phyloP scores from a whole-genome alignment of 768 basidiomycete genomes.

The Hemileccinum impolitum region DNA sequence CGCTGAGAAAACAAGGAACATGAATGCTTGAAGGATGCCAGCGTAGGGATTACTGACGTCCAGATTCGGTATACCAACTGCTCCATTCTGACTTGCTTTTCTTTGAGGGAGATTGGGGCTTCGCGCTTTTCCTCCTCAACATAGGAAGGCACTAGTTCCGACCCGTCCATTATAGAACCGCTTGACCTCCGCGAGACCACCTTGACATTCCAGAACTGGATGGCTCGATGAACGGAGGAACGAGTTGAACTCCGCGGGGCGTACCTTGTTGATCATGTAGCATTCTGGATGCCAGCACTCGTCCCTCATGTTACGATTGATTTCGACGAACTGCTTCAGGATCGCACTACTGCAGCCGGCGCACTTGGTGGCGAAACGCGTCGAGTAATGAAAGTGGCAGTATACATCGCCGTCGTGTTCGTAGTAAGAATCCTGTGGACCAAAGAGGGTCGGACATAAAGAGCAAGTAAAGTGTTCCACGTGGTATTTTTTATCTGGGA shows the following conservation, averaged over 20 bases:
- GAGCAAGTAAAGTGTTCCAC: constrained; percentile 99
- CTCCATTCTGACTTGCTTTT: constrained; percentile 93
- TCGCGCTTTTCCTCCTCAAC: constrained; percentile 79
- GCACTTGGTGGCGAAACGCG: constrained; percentile 97
- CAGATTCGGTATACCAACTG: constrained; percentile 98
- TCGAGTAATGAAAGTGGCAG: constrained; percentile 99
- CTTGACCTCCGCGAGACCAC: constrained; percentile 72
- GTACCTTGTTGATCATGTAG: constrained; percentile 99
- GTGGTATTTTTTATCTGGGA: constrained; percentile 93
- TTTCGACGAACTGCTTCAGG: constrained; percentile 98
- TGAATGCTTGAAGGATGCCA: constrained; percentile 5
- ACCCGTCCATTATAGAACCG: constrained; percentile 53
- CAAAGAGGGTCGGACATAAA: constrained; percentile 92
- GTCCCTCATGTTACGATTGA: constrained; percentile 96
- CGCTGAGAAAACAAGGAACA: constrained; percentile 40
- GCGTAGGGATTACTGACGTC: constrained; percentile 62
- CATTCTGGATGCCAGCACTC: constrained; percentile 99
- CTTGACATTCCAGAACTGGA: constrained; percentile 98
- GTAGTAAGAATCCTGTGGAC: constrained; percentile 98
- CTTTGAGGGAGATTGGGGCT: constrained; percentile 74
- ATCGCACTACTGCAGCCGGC: constrained; percentile 97
- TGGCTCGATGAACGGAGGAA: constrained; percentile 10
- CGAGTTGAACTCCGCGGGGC: constrained; percentile 14
- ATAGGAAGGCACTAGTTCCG: constrained; percentile 52
- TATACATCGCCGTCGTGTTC: constrained; percentile 98